A percentile compares a stretch with the other conserved stretches of the same genome.
Conservation (phyloP, 2,329 filamentous ascomycete species). For the Alternaria postmessia region DNA sequence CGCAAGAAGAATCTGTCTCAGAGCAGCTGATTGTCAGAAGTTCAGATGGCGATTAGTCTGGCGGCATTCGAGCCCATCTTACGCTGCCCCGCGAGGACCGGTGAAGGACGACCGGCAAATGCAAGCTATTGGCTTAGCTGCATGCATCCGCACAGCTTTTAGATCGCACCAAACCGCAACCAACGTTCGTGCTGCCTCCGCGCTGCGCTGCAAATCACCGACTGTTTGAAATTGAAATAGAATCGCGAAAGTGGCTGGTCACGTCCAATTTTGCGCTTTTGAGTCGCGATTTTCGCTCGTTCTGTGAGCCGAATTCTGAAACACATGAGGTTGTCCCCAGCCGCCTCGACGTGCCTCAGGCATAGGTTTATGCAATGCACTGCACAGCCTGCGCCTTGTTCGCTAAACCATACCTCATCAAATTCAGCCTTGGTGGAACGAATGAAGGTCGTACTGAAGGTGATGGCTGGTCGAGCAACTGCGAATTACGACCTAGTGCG, state of each 20-base stretch:
- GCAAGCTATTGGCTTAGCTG: constrained; percentile 46
- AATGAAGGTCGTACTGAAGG: constrained; percentile 28
- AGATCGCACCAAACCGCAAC: constrained; percentile 42
- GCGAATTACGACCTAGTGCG: constrained; percentile 34
- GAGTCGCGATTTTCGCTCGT: constrained; percentile 4
- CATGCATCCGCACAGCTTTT: constrained; percentile 41
- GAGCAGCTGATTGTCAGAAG: constrained; percentile 38
- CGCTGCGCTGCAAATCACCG: constrained; percentile 27
- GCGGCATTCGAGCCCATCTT: constrained; percentile 38
- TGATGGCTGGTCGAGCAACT: constrained; percentile 19
- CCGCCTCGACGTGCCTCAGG: constrained; percentile 36
- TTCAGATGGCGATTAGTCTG: constrained; percentile 33
- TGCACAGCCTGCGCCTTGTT: constrained; percentile 48
- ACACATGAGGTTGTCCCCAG: constrained; percentile 9
- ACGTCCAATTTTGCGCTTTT: constrained; percentile 1
- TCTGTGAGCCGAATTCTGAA: not conserved
- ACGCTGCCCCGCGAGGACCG: constrained; percentile 48
- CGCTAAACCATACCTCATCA: constrained; percentile 36
- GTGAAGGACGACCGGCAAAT: constrained; percentile 41
- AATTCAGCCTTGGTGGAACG: constrained; percentile 28
- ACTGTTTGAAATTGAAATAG: constrained; percentile 27
- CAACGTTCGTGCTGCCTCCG: constrained; percentile 22
- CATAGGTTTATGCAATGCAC: constrained; percentile 30
- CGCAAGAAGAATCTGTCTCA: constrained; percentile 41
- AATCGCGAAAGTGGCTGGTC: constrained; percentile 19